A percentile compares a stretch with the other conserved stretches of the same genome.
These are phyloP conservation scores for Odonthalia washingtoniensis DNA, from an alignment of 31 red algal species.

Conservation along the genomic window DNA sequence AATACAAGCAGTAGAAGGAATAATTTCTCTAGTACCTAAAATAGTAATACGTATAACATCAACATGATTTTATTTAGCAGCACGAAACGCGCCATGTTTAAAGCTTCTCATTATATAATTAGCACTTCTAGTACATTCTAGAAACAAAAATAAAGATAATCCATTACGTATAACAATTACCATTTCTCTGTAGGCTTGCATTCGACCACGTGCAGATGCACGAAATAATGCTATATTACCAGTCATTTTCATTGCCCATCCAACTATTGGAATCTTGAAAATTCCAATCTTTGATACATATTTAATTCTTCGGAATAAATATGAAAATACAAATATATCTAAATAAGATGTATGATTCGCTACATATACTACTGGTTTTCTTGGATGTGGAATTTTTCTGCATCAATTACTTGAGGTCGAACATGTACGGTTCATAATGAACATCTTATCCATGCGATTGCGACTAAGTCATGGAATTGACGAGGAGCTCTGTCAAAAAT, in stretches of 20 bases:
- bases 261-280: slow-evolving; percentile 90
- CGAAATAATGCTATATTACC: slow-evolving; percentile 85
- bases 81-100: slow-evolving; percentile 85
- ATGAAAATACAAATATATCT: slow-evolving; percentile 91
- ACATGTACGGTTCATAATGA: slow-evolving; percentile 67
- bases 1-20: slow-evolving; percentile 84
- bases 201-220: slow-evolving; percentile 66
- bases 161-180: slow-evolving; percentile 61
- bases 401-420: slow-evolving; percentile 50
- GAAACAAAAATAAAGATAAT: slow-evolving; percentile 86
- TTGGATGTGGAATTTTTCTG: slow-evolving; percentile 67
- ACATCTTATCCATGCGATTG: slow-evolving; percentile 81
- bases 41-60: slow-evolving; percentile 94
- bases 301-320: slow-evolving; percentile 76
- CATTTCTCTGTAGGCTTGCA: slow-evolving; percentile 90
- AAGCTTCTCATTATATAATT: slow-evolving; percentile 78
- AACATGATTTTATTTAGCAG: slow-evolving; percentile 76
- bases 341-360: slow-evolving; percentile 92
- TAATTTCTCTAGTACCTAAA: slow-evolving; percentile 83
- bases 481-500: slow-evolving; percentile 64
- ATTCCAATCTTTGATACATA: slow-evolving; percentile 94
- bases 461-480: slow-evolving; percentile 75
- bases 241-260: slow-evolving; percentile 96
- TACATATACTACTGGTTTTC: slow-evolving; percentile 78
- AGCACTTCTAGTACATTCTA: slow-evolving; percentile 88